Conservation (phyloP, 1,139 yeast genomes). For the Yamadazyma pseudoaaseri region DNA sequence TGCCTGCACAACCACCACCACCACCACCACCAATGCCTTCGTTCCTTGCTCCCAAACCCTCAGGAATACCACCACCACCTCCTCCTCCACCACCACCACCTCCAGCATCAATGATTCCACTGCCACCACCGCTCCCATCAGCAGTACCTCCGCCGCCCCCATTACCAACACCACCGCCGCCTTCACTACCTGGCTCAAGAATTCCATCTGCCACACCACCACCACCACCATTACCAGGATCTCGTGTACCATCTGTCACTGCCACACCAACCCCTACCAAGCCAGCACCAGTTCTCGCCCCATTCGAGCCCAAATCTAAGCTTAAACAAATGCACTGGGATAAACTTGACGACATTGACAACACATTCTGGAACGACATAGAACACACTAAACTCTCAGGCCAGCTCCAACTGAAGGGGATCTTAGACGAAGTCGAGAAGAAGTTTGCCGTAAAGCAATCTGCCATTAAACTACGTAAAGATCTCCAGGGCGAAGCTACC, state of each 20-base stretch:
- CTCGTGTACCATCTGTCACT: neutral
- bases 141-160: slow-evolving; percentile 18
- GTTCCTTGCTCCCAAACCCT: slow-evolving; percentile 22
- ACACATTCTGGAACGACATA: slow-evolving; percentile 79
- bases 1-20: slow-evolving; percentile 30
- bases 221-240: slow-evolving; percentile 17
- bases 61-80: slow-evolving; percentile 29
- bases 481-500: slow-evolving; percentile 11
- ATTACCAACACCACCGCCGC: slow-evolving; percentile 16
- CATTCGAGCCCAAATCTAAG: slow-evolving; percentile 52
- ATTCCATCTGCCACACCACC: slow-evolving; percentile 19
- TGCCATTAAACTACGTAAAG: slow-evolving; percentile 39
- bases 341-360: slow-evolving; percentile 63
- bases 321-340: slow-evolving; percentile 98
- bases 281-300: neutral
- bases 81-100: slow-evolving; percentile 25
- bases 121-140: slow-evolving; percentile 8
- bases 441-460: slow-evolving; percentile 69
- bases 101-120: slow-evolving; percentile 35
- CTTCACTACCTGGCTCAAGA: slow-evolving; percentile 18
- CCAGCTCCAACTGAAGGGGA: slow-evolving; percentile 64
- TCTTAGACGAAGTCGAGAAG: slow-evolving; percentile 73
- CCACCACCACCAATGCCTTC: slow-evolving; percentile 18
- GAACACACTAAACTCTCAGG: slow-evolving; percentile 49
- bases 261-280: neutral